Base-by-base conservation (phyloP, 2,329 filamentous ascomycete genomes). In the Gyromitra esculenta region DNA sequence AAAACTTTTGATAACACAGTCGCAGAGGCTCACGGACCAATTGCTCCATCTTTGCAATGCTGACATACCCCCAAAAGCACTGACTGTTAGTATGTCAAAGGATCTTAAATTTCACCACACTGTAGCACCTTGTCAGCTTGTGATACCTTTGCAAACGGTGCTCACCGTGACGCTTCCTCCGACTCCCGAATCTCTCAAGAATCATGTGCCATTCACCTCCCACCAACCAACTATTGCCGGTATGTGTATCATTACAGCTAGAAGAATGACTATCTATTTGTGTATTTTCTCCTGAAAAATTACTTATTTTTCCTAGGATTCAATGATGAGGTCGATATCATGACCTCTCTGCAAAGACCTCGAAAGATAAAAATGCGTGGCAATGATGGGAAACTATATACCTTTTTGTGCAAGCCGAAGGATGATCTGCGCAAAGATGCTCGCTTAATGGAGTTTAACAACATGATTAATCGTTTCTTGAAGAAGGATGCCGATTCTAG, bases 391-490 rank as follows among this genome's bases (percentile, higher is more conserved):
- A 91, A 91, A 75, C 87, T 88, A 18, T 99, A 99, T 83, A 92
- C 93, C 79, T 88, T 99, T 6, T 87, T 99, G 72, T 96, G 97
- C 86, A 99, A 99, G 82, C 96, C 96, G 7, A 98, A 98, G 83
- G 96, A 99, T 82, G 96, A 99, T 83, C 88, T 99, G 31, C 91
- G 96, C 65, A 99, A 97, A 80, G 96, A 99, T 81, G 95, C 98
- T 83, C 93, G 96, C 66, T 89, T 99, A 21, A 99, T 99, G 94
- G 96, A 99, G 82, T 99, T 99, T 86, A 99, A 98, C 83, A 90
- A 91, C 59, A 96, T 98, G 89, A 98, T 99, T 85, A 99, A 99
- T 83, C 89, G 96, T 75, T 93, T 95, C 1, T 85, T 99, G 73
- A 97, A 97, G 82, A 90, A 92, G 77, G 94, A 98, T 81, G 91